Percentiles rank a stretch among this genome's conserved stretches.
phyloP scores from a whole-genome alignment of 352 stramenopile genomes.

The Globisporangium radiosum region DNA sequence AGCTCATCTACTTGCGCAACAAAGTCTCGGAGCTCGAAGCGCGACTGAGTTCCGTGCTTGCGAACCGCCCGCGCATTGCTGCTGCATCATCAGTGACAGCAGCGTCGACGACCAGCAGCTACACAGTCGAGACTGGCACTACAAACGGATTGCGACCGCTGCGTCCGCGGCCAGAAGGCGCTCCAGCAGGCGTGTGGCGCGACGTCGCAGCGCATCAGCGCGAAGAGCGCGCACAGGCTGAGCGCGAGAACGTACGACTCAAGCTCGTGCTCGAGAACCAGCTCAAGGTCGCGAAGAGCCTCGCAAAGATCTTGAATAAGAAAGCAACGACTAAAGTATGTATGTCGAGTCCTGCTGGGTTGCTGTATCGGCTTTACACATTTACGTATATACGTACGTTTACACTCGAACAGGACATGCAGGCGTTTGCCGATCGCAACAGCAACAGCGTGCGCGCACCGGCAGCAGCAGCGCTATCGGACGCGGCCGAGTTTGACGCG shows the following conservation, averaged over 20 bases:
- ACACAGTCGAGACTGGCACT: too few relatives aligned
- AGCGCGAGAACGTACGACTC: slow-evolving; percentile 55
- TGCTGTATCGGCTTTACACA: not conserved
- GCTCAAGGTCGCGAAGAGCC: slow-evolving; percentile 51
- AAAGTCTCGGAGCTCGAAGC: slow-evolving; percentile 11
- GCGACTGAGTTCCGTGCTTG: slow-evolving; percentile 17
- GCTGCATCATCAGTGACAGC: not conserved
- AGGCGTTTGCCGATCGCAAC: slow-evolving; percentile 10
- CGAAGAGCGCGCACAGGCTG: slow-evolving; percentile 29
- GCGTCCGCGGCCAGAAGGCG: not conserved
- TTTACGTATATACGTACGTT: not conserved
- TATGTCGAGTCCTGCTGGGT: not conserved
- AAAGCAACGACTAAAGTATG: slow-evolving; percentile 19
- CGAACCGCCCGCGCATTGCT: slow-evolving; percentile 2
- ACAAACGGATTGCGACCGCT: too few relatives aligned
- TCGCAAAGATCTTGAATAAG: slow-evolving; percentile 34
- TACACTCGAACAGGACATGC: not conserved
- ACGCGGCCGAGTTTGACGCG: slow-evolving; percentile 28
- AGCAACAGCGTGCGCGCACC: slow-evolving; percentile 16
- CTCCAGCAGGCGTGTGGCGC: slow-evolving; percentile 16
- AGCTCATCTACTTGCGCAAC: slow-evolving; percentile 13
- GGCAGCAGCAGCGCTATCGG: slow-evolving; percentile 11
- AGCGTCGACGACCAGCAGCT: not conserved
- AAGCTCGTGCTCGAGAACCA: slow-evolving; percentile 50
- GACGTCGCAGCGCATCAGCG: slow-evolving; percentile 11